phyloP scores from a whole-genome alignment of 1,284 basidiomycete genomes.

The Fomitiporia mediterranea region DNA sequence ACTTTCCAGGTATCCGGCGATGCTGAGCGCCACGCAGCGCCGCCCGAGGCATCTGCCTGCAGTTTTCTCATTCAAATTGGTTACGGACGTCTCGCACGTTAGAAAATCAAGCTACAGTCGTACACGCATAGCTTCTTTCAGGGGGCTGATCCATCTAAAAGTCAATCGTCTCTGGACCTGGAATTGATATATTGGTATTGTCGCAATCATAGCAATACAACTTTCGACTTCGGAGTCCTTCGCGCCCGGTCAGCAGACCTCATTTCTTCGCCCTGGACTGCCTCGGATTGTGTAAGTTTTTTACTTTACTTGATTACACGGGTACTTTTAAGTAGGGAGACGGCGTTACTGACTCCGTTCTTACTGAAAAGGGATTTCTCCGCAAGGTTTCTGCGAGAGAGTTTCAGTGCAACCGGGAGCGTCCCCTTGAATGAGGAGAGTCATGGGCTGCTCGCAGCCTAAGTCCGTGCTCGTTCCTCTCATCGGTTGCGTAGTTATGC shows the following conservation, averaged over 20 bases:
- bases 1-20: background rate
- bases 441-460: background rate
- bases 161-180: background rate
- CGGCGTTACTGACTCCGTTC: too few species aligned
- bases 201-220: too few species aligned
- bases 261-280: too few species aligned
- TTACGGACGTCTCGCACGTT: background rate
- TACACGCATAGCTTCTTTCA: background rate
- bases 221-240: too few species aligned
- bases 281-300: too few species aligned
- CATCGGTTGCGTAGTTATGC: too few species aligned
- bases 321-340: too few species aligned
- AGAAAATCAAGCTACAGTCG: background rate
- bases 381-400: background rate
- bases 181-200: too few species aligned
- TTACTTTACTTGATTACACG: too few species aligned
- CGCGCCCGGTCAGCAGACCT: background rate
- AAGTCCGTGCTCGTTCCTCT: background rate
- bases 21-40: background rate
- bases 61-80: background rate
- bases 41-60: background rate
- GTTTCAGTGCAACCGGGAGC: background rate
- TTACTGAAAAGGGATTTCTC: background rate
- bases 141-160: background rate
- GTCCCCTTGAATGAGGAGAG: background rate